Evolutionary conservation across 179 eudicot species (phyloP).

Genomic region (Patellifolia procumbens): DNA sequence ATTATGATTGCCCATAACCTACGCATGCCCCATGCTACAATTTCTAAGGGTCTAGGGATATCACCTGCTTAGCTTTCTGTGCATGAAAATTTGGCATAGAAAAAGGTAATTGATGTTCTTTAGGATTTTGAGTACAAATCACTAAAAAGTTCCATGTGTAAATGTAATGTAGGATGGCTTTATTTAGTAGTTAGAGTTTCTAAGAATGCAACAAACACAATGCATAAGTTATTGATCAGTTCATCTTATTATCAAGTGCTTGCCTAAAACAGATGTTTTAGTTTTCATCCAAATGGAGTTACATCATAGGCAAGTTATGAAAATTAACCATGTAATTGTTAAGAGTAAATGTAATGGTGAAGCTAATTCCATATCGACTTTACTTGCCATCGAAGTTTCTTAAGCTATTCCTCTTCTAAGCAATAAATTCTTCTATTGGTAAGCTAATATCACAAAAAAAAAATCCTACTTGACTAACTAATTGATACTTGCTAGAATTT

Average conservation of each 20-base stretch:
- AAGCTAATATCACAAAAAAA: too few relatives aligned
- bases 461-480: too few relatives aligned
- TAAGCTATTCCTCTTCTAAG: too few relatives aligned
- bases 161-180: slow-evolving; percentile 9
- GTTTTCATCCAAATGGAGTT: background rate
- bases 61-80: slow-evolving; percentile 20
- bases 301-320: background rate
- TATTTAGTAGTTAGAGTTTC: background rate
- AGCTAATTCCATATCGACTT: too few relatives aligned
- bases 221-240: background rate
- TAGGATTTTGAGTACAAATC: slow-evolving; percentile 6
- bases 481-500: too few relatives aligned
- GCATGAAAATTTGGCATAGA: slow-evolving; percentile 6
- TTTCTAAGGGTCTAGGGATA: background rate
- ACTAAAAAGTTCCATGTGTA: background rate
- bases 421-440: too few relatives aligned
- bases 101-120: background rate
- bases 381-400: too few relatives aligned
- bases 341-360: too few relatives aligned
- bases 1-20: slow-evolving; percentile 24
- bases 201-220: background rate
- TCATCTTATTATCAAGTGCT: background rate
- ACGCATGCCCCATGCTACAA: slow-evolving; percentile 20
- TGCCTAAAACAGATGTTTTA: background rate
- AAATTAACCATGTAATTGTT: background rate